These are phyloP conservation scores for Paramecium caudatum DNA, from an alignment of 73 alveolate species.

Conservation along the genomic window DNA sequence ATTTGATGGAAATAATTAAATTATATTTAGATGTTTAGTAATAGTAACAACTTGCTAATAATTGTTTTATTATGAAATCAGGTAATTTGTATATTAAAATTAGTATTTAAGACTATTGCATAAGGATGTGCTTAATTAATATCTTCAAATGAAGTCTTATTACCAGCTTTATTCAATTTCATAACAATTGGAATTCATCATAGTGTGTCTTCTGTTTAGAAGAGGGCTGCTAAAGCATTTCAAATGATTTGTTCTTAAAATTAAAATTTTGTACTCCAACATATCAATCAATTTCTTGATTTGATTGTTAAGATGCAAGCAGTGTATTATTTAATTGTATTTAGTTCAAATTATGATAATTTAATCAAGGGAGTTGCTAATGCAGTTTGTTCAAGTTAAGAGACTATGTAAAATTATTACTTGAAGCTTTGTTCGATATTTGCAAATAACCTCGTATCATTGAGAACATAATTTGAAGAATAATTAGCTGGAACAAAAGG, in stretches of 20 bases:
- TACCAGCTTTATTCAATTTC: slow-evolving; percentile 21
- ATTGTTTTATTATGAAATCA: slow-evolving; percentile 37
- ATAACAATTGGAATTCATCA: slow-evolving; percentile 29
- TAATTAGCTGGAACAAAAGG: background rate
- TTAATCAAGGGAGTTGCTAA: slow-evolving; percentile 59
- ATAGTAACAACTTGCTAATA: background rate
- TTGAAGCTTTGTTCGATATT: slow-evolving; percentile 7
- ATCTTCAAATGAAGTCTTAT: background rate
- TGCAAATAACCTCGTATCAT: background rate
- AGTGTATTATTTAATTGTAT: background rate
- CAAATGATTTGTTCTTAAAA: slow-evolving; percentile 30
- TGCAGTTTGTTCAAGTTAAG: slow-evolving; percentile 48
- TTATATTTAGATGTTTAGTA: slow-evolving; percentile 27
- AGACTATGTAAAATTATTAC: slow-evolving; percentile 7
- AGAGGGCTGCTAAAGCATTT: slow-evolving; percentile 57
- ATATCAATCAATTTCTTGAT: slow-evolving; percentile 15
- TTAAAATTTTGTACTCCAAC: background rate
- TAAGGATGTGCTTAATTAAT: slow-evolving; percentile 49
- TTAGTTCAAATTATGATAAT: slow-evolving; percentile 32
- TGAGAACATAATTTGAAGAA: background rate
- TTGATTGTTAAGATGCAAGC: background rate
- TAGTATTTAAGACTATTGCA: slow-evolving; percentile 36
- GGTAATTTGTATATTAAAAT: background rate
- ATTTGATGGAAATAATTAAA: slow-evolving; percentile 4
- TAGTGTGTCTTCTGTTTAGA: background rate